These are phyloP conservation scores for Nemania serpens DNA, from an alignment of 2,329 filamentous ascomycete genomes.

Conservation along the genomic window DNA sequence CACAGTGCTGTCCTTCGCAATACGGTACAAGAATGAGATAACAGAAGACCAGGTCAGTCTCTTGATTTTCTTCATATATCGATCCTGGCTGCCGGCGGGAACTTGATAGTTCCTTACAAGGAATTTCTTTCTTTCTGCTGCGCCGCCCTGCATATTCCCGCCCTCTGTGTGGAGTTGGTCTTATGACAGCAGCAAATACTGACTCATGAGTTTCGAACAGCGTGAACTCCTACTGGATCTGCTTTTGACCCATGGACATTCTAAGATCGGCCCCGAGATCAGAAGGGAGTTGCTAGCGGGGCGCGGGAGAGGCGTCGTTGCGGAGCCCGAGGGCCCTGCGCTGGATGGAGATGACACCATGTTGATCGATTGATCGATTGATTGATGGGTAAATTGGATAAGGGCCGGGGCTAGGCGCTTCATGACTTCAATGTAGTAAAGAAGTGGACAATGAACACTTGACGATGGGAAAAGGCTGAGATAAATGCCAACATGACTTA, in stretches of 20 bases:
- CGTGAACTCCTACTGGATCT: constrained; percentile 88
- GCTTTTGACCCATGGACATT: constrained; percentile 81
- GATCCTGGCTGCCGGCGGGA: not conserved
- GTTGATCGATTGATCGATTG: constrained; percentile 63
- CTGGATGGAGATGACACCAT: constrained; percentile 90
- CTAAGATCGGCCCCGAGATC: constrained; percentile 87
- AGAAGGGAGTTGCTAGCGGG: constrained; percentile 85
- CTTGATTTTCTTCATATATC: not conserved
- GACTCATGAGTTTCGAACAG: constrained; percentile 26
- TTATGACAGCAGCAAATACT: constrained; percentile 1
- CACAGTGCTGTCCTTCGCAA: constrained; percentile 79
- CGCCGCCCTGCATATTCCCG: not conserved
- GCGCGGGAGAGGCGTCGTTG: constrained; percentile 76
- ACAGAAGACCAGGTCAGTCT: constrained; percentile 75
- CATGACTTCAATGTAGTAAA: not conserved
- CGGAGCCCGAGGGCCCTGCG: constrained; percentile 60
- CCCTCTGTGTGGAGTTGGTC: not conserved
- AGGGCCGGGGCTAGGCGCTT: not conserved
- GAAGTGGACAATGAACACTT: no score
- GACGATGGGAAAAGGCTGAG: not conserved
- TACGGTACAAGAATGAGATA: constrained; percentile 94
- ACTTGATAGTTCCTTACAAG: not conserved
- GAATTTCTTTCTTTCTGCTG: not conserved
- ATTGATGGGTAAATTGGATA: not conserved
- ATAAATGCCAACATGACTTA: not conserved